A percentile compares a stretch with the other conserved stretches of the same genome.
phyloP scores from a whole-genome alignment of 208 protist genomes.

The Trypanosoma grayi region DNA sequence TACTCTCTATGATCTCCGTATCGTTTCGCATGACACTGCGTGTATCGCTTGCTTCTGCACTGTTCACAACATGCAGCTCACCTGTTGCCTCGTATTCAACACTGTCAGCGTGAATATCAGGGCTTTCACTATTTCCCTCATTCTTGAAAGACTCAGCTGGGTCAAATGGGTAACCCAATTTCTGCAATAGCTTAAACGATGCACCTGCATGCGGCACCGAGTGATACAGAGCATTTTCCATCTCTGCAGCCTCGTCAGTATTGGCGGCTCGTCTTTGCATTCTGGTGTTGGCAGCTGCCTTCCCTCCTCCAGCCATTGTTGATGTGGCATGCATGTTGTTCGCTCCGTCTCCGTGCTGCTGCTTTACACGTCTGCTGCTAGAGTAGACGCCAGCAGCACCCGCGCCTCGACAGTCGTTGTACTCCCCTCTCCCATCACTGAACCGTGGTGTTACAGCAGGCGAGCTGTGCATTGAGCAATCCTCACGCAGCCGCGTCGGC shows the following conservation, averaged over 20 bases:
- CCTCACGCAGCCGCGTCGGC: slow-evolving; percentile 21
- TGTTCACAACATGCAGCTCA: slow-evolving; percentile 5
- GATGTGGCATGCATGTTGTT: neutral
- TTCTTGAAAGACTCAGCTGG: slow-evolving; percentile 3
- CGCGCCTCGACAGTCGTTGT: neutral
- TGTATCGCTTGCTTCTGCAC: neutral
- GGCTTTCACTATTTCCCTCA: neutral
- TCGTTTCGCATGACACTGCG: slow-evolving; percentile 17
- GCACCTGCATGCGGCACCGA: slow-evolving; percentile 40
- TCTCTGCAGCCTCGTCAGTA: neutral
- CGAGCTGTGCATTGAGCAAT: slow-evolving; percentile 4
- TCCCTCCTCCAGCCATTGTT: neutral
- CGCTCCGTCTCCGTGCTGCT: neutral
- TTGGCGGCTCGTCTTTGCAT: neutral
- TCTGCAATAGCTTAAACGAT: slow-evolving; percentile 61
- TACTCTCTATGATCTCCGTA: slow-evolving; percentile 37
- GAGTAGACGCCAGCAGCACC: neutral
- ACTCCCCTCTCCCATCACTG: neutral
- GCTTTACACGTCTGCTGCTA: neutral
- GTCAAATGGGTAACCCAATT: slow-evolving; percentile 68
- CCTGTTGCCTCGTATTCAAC: slow-evolving; percentile 23
- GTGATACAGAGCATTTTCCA: slow-evolving; percentile 39
- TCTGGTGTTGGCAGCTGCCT: neutral
- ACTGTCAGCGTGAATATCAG: slow-evolving; percentile 1
- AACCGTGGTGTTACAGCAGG: neutral